Evolutionary conservation across 2,329 filamentous ascomycete genomes (phyloP), one percentile per base, ranked within the genome.

Genomic region (Colletotrichum lindemuthianum): DNA sequence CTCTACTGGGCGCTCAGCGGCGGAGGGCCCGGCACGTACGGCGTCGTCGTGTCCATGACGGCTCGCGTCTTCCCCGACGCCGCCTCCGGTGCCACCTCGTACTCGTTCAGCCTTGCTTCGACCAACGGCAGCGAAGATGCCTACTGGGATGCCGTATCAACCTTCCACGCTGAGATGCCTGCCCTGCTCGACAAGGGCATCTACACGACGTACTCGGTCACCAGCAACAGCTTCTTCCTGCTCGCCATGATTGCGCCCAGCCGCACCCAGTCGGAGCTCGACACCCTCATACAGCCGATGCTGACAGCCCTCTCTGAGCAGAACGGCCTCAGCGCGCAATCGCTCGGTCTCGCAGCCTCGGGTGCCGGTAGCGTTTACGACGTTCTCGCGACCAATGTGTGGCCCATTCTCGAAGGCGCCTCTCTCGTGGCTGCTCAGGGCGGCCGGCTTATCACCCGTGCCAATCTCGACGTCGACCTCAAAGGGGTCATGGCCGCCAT

Each of bases 1-100:
- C 76, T 88, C 1, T 87, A 84, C 73, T 89, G 84, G 84, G 86
- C 84, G 3, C 73, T 87, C 9, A 78, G 78, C 59, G 84, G 84
- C 16, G 84, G 85, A 8, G 84, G 85, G 0, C 81, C 80, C 3
- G 82, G 81, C 3, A 84, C 79, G 3, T 88, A 82, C 65, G 86
- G 78, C 2, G 75, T 87, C 3, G 81, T 87, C 12, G 73, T 79
- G 16, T 84, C 82, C 6, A 77, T 85, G 68, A 86, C 84, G 1
- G 74, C 82, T 65, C 86, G 85, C 70, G 81, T 82, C 1, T 81
- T 85, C 69, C 73, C 77, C 0, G 84, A 85, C 50, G 74, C 69
- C 1, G 76, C 75, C 0, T 74, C 81, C 0, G 85, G 81, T 7
- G 75, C 81, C 69, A 63, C 79, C 10, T 67, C 81, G 53, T 75